Conservation (phyloP, 352 stramenopile genomes). For the Globisporangium paddicum region DNA sequence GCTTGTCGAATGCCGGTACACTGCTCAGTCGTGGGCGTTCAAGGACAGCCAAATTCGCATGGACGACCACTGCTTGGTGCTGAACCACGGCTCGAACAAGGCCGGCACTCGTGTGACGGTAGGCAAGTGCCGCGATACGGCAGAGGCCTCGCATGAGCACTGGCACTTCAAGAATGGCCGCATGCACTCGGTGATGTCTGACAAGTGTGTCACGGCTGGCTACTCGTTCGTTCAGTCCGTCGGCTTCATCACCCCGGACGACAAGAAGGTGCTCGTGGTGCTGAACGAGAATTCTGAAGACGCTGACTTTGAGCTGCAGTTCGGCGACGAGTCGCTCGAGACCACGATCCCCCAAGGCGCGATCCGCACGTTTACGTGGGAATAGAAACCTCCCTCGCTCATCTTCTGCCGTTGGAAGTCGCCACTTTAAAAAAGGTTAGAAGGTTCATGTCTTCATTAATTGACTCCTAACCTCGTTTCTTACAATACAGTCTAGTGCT, state of each 20-base stretch:
- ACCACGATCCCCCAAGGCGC: constrained; percentile 48
- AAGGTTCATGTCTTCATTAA: background rate
- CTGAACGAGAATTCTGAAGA: constrained; percentile 84
- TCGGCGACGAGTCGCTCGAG: constrained; percentile 34
- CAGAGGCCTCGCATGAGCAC: constrained; percentile 33
- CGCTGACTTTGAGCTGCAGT: constrained; percentile 55
- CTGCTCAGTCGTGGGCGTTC: constrained; percentile 62
- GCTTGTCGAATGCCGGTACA: constrained; percentile 68
- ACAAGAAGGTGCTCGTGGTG: constrained; percentile 75
- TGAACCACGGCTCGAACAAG: constrained; percentile 60
- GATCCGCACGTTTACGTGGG: constrained; percentile 76
- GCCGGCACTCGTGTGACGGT: constrained; percentile 48
- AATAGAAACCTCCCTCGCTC: constrained; percentile 7
- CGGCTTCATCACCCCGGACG: constrained; percentile 66
- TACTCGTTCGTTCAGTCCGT: constrained; percentile 71
- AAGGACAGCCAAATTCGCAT: constrained; percentile 49
- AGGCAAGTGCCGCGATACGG: constrained; percentile 37
- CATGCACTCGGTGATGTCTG: constrained; percentile 39
- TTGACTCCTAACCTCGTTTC: background rate
- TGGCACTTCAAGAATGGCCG: constrained; percentile 61
- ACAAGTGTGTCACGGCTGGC: constrained; percentile 71
- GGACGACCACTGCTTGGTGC: constrained; percentile 53
- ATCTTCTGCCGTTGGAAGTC: background rate
- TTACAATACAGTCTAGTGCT: constrained; percentile 7
- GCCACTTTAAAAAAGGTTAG: constrained; percentile 2